A percentile compares a stretch with the other conserved stretches of the same genome.
phyloP scores from a whole-genome alignment of 1,284 basidiomycete genomes.

The Lignosus rhinocerotis region DNA sequence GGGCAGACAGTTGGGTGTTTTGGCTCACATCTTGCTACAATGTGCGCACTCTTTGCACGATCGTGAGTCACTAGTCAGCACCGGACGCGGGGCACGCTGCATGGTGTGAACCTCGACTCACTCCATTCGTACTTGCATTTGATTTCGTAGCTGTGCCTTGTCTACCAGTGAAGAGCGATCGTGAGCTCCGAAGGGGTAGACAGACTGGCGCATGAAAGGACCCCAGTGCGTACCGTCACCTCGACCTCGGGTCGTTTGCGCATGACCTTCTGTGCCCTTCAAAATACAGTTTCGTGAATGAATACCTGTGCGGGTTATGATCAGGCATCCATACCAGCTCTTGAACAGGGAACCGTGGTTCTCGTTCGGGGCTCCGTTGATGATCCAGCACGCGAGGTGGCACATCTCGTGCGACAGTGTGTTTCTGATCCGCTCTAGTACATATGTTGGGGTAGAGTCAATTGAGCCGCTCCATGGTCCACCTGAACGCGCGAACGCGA shows the following conservation, averaged over 20 bases:
- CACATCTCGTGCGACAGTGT: constrained; percentile 89
- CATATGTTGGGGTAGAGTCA: not conserved
- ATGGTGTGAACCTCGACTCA: constrained; percentile 38
- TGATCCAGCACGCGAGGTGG: constrained; percentile 82
- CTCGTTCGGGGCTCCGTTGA: constrained; percentile 65
- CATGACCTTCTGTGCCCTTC: constrained; percentile 69
- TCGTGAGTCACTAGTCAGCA: no score
- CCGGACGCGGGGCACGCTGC: not conserved
- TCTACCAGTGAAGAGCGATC: constrained; percentile 40
- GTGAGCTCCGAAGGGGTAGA: not conserved
- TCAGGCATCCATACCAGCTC: constrained; percentile 51
- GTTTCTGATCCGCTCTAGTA: constrained; percentile 70
- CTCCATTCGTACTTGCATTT: constrained; percentile 78
- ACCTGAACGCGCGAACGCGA: not conserved
- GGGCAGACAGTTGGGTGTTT: not conserved
- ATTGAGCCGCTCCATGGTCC: not conserved
- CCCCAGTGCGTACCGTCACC: constrained; percentile 56
- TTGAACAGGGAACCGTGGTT: constrained; percentile 72
- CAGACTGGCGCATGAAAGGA: not conserved
- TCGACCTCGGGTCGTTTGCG: constrained; percentile 60
- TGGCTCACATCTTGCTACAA: constrained; percentile 64
- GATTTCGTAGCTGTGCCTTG: constrained; percentile 76
- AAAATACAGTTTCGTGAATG: not conserved
- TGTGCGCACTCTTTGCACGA: constrained; percentile 56
- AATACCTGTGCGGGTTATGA: not conserved